Percentiles rank a stretch among this genome's conserved stretches.
These are phyloP conservation scores for Metschnikowia baotianmanensis DNA, from an alignment of 805 yeast species.

Conservation along the genomic window DNA sequence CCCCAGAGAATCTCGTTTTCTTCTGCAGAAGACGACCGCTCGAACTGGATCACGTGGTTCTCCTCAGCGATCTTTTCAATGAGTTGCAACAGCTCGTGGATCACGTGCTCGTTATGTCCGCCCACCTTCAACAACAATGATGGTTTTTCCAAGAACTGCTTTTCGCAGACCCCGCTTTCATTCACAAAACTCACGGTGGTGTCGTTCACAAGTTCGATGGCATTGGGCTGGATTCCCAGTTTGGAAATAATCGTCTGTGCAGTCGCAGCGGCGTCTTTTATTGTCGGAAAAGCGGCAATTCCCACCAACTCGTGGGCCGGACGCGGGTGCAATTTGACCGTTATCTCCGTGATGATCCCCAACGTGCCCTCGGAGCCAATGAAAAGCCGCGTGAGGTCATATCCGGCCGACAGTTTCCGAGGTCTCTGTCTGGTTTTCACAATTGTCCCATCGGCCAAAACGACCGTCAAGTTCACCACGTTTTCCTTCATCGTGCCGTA, in stretches of 20 bases:
- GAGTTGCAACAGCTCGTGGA: slow-evolving; percentile 44
- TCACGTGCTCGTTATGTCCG: slow-evolving; percentile 47
- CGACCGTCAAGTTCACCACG: slow-evolving; percentile 71
- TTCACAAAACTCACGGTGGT: slow-evolving; percentile 75
- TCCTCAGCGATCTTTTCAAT: slow-evolving; percentile 37
- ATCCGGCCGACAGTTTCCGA: slow-evolving; percentile 79
- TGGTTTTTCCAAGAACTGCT: slow-evolving; percentile 65
- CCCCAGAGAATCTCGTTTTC: slow-evolving; percentile 26
- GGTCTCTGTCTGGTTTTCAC: slow-evolving; percentile 76
- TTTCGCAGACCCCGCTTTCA: slow-evolving; percentile 47
- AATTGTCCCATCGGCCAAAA: slow-evolving; percentile 80
- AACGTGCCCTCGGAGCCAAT: slow-evolving; percentile 84
- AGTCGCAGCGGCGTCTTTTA: slow-evolving; percentile 66
- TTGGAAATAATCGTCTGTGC: slow-evolving; percentile 62
- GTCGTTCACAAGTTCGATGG: slow-evolving; percentile 74
- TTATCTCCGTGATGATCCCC: slow-evolving; percentile 69
- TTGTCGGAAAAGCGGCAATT: slow-evolving; percentile 66
- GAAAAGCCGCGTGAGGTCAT: slow-evolving; percentile 72
- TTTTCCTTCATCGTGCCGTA: slow-evolving; percentile 87
- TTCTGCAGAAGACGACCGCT: slow-evolving; percentile 20
- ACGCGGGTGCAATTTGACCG: slow-evolving; percentile 63
- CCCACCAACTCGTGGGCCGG: slow-evolving; percentile 67
- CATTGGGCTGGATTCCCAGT: slow-evolving; percentile 70
- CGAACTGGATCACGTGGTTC: slow-evolving; percentile 19
- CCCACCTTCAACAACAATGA: slow-evolving; percentile 69